These are phyloP conservation scores for Pyricularia sp. DNA, from an alignment of 2,329 filamentous ascomycete genomes.

Conservation along the genomic window DNA sequence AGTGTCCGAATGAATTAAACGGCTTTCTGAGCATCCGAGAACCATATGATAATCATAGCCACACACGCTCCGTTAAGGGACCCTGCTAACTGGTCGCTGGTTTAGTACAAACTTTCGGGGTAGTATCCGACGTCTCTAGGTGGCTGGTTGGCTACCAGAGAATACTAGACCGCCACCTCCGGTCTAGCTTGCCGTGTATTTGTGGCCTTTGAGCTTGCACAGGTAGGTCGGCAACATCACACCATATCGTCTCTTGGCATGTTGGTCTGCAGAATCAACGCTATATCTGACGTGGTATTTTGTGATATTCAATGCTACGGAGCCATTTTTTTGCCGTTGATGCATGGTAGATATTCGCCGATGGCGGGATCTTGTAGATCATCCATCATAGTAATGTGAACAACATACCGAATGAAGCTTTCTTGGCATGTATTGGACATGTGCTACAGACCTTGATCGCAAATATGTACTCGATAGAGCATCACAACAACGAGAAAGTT, in stretches of 20 bases:
- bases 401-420: not conserved
- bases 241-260: not conserved
- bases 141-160: not conserved
- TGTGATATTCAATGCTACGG: not conserved
- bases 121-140: not conserved
- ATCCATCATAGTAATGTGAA: not conserved
- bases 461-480: not conserved
- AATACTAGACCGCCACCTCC: not conserved
- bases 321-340: not conserved
- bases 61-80: not conserved
- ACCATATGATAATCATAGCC: not conserved
- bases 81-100: not conserved
- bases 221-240: not conserved
- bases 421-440: not conserved
- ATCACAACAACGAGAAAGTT: too few species aligned
- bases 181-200: not conserved
- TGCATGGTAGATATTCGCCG: not conserved
- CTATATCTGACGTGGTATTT: not conserved
- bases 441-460: not conserved
- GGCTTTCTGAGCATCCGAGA: conserved; percentile 19
- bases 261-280: not conserved
- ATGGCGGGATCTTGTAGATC: not conserved
- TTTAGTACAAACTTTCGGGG: not conserved
- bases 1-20: conserved; percentile 22
- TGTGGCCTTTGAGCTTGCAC: not conserved